These are phyloP conservation scores for Coemansia sp. DNA, from an alignment of 192 early-diverging fungal species.

Conservation along the genomic window DNA sequence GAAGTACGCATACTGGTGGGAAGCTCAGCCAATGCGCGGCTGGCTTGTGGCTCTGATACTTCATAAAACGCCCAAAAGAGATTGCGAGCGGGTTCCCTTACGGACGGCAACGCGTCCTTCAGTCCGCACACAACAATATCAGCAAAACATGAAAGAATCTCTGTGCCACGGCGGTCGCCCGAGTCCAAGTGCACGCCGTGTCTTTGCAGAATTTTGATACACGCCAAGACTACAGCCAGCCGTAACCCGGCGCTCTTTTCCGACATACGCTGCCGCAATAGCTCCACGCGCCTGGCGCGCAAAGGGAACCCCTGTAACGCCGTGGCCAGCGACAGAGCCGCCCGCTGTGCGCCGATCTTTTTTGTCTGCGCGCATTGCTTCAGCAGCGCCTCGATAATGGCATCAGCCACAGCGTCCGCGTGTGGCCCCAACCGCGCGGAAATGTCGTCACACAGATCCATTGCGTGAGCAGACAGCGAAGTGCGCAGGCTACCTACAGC, in stretches of 20 bases:
- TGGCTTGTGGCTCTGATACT: conserved; percentile 21
- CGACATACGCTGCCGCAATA: conserved; percentile 26
- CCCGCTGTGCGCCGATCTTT: conserved; percentile 46
- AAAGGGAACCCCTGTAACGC: conserved; percentile 41
- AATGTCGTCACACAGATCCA: conserved; percentile 51
- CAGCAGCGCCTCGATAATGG: conserved; percentile 34
- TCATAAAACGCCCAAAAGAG: conserved; percentile 47
- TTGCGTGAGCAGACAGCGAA: conserved; percentile 37
- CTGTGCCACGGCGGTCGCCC: conserved; percentile 28
- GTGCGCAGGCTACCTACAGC: conserved; percentile 49
- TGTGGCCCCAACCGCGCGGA: conserved; percentile 43
- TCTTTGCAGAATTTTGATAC: conserved; percentile 26
- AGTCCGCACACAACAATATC: conserved; percentile 22
- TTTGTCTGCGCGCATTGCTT: conserved; percentile 51
- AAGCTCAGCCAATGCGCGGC: conserved; percentile 15
- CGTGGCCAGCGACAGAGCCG: conserved; percentile 31
- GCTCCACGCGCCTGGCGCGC: conserved; percentile 35
- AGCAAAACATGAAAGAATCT: conserved; percentile 17
- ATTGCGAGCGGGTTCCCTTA: conserved; percentile 41
- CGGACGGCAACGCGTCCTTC: conserved; percentile 43
- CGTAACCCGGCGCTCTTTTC: conserved; percentile 49
- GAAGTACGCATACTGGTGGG: conserved; percentile 23
- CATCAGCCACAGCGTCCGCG: conserved; percentile 28
- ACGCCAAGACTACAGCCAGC: conserved; percentile 30
- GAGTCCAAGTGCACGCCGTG: conserved; percentile 28